Evolutionary conservation across 176 grass and related monocot genomes (phyloP), one percentile per base, ranked within the genome.

Genomic region (Cenchrus purpureus): DNA sequence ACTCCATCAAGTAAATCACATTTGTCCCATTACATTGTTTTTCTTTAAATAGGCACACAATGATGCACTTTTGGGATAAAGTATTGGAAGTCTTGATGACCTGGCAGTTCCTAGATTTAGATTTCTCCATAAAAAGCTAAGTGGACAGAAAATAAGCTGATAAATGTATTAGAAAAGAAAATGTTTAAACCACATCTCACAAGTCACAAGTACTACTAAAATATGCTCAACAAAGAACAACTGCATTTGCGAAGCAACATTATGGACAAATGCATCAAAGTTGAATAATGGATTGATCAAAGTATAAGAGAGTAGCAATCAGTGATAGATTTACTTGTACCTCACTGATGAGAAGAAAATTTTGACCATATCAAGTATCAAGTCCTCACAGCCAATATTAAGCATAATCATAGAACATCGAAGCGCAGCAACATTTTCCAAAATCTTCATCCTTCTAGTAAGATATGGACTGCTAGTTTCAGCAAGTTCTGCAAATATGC

Each of bases 321-420:
- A 72, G n/a, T 11, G 78, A 32, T 83, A 88, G 50, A 80, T 68
- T 67, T 65, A 77, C 8, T 82, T 83, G 78, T 92, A 93, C 96
- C 89, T 94, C 20, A 90, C 69, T 74, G 76, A 86, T 78, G 86
- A 90, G 86, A 98, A 95, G 89, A 98, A 95, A 59, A 88, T 76
- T 81, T 89, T 94, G 34, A 95, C 88, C 93, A 98, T 87, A 69
- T 98, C 91, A 71, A 98, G 83, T 72, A 95, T 88, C 88, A 98
- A 79, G 69, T 95, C 89, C 64, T 94, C 87, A 12, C 93, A 92
- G 56, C 88, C 91, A 81, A 95, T 92, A 83, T 98, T 94, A 11
- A 98, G 84, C 90, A 98, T 91, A 88, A 95, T 92, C 79, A 98
- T 76, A 87, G 83, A 94, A 71, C 97, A 98, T 74, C 83, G 93